Evolutionary conservation across 2,329 filamentous ascomycete genomes (phyloP).

Genomic region (Diaporthe sp.): DNA sequence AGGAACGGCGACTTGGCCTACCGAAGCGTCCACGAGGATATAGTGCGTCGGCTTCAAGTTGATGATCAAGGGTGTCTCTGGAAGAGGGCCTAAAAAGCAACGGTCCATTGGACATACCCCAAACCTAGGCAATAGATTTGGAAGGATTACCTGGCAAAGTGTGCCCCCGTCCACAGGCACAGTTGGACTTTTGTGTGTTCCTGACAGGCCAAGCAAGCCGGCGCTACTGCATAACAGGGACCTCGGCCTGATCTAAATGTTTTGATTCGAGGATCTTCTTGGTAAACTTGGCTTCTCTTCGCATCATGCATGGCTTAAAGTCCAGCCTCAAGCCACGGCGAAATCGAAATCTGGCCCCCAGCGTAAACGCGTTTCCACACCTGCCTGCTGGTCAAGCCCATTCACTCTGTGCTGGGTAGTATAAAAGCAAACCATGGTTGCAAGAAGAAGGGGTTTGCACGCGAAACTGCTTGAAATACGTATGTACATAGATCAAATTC

Average conservation of each 20-base stretch:
- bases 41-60: conserved; percentile 1
- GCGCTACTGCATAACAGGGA: conserved; percentile 2
- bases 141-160: background rate
- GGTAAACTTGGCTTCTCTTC: conserved; percentile 13
- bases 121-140: background rate
- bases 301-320: conserved; percentile 21
- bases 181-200: conserved; percentile 11
- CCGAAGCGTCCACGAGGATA: conserved; percentile 9
- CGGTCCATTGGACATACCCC: background rate
- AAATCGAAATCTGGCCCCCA: background rate
- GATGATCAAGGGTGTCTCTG: conserved; percentile 14
- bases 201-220: conserved; percentile 28
- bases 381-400: background rate
- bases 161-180: background rate
- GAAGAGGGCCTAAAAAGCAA: background rate
- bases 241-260: conserved; percentile 15
- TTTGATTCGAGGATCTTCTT: conserved; percentile 25
- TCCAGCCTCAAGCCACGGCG: background rate
- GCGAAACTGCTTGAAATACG: background rate
- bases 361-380: background rate
- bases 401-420: background rate
- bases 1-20: conserved; percentile 26
- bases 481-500: too few relatives aligned
- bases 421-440: background rate
- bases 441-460: background rate